These are phyloP conservation scores for Cardamine occulta DNA, from an alignment of 345 rosid species.

Conservation along the genomic window DNA sequence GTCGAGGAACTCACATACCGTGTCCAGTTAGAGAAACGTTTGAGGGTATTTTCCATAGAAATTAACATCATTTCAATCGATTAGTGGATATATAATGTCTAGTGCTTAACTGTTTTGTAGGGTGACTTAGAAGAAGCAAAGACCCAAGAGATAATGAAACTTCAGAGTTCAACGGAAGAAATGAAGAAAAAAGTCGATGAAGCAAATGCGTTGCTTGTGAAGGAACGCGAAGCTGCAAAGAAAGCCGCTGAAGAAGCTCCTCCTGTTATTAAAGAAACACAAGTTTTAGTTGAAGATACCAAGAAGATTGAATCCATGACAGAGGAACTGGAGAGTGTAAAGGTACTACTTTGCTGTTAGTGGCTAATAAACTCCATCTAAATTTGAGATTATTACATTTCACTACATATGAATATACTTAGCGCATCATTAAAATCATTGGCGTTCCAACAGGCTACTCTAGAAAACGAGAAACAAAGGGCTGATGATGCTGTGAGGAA, in stretches of 20 bases:
- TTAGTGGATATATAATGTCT: conserved; percentile 12
- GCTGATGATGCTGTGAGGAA: conserved; percentile 66
- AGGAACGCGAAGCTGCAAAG: conserved; percentile 61
- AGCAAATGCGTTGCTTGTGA: conserved; percentile 53
- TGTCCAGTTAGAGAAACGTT: conserved; percentile 68
- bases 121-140: conserved; percentile 69
- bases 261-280: conserved; percentile 60
- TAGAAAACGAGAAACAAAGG: conserved; percentile 69
- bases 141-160: conserved; percentile 57
- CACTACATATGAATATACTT: conserved; percentile 20
- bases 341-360: conserved; percentile 46
- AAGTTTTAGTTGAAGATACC: conserved; percentile 70
- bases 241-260: conserved; percentile 65
- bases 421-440: conserved; percentile 21
- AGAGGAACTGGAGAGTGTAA: conserved; percentile 59
- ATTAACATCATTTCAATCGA: background rate
- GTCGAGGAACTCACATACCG: conserved; percentile 85
- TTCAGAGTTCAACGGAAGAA: conserved; percentile 56
- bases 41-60: conserved; percentile 51
- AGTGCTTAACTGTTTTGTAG: conserved; percentile 43
- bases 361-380: conserved; percentile 8
- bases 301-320: conserved; percentile 55
- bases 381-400: conserved; percentile 4
- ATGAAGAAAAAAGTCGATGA: conserved; percentile 65
- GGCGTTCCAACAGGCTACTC: conserved; percentile 48